A percentile compares a stretch with the other conserved stretches of the same genome.
Evolutionary conservation across 768 basidiomycete genomes (phyloP).

Genomic region (Grammothele lineata): DNA sequence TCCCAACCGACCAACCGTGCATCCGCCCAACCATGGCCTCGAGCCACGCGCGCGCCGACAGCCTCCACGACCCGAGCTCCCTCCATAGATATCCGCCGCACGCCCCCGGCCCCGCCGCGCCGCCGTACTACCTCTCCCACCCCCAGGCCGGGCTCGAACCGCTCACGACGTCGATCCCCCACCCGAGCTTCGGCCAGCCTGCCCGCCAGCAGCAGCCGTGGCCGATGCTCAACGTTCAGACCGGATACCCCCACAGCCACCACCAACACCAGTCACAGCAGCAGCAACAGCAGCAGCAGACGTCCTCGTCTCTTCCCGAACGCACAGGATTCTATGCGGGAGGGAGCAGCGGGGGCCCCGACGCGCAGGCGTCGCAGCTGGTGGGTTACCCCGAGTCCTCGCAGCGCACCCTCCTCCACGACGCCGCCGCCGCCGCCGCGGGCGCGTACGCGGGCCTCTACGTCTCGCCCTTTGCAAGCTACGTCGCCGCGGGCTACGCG

Average conservation of each 20-base stretch:
- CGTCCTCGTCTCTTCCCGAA: conserved; percentile 6
- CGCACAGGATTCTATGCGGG: conserved; percentile 14
- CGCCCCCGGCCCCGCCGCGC: background rate
- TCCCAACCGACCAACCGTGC: too few relatives aligned
- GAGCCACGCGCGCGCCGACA: conserved; percentile 10
- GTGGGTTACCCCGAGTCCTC: conserved; percentile 30
- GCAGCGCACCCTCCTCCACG: conserved; percentile 27
- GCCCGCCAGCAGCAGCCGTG: conserved; percentile 19
- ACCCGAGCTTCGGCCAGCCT: conserved; percentile 11
- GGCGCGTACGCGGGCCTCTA: conserved; percentile 20
- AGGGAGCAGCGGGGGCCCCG: conserved; percentile 18
- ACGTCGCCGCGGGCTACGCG: conserved; percentile 10
- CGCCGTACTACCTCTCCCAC: conserved; percentile 15
- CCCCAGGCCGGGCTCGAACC: conserved; percentile 12
- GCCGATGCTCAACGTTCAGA: conserved; percentile 21
- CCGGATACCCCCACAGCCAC: conserved; percentile 15
- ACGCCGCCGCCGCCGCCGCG: conserved; percentile 19
- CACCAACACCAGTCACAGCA: background rate
- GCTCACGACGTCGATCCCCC: conserved; percentile 12
- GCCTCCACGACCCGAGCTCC: conserved; percentile 11
- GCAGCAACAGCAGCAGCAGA: background rate
- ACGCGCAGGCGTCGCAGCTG: conserved; percentile 14
- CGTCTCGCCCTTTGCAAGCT: conserved; percentile 7
- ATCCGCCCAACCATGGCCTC: conserved; percentile 6
- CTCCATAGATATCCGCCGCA: conserved; percentile 14